Conservation (phyloP, 305 asterid species). For the Fraxinus nigra region DNA sequence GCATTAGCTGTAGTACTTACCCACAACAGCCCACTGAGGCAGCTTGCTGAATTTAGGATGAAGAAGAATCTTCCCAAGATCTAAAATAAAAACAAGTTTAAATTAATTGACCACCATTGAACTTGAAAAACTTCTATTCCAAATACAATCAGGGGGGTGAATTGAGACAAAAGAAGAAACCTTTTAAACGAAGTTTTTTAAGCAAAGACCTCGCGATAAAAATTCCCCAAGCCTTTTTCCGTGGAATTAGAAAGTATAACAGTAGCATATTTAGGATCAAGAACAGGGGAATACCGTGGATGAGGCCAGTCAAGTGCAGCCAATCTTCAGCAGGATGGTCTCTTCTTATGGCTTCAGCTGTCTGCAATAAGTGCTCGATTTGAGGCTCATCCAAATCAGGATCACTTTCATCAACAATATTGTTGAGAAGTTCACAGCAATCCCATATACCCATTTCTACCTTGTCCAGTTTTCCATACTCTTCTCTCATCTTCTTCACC, state of each 20-base stretch:
- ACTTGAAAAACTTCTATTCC: not conserved
- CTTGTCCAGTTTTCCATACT: slow-evolving; percentile 30
- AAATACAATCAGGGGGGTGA: not conserved
- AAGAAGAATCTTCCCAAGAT: slow-evolving; percentile 60
- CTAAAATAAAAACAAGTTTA: slow-evolving; percentile 18
- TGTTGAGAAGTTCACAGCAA: slow-evolving; percentile 56
- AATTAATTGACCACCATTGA: not conserved
- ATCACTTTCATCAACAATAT: slow-evolving; percentile 64
- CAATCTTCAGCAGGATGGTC: slow-evolving; percentile 60
- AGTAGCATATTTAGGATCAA: not conserved
- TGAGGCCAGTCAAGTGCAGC: slow-evolving; percentile 56
- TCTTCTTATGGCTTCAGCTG: slow-evolving; percentile 60
- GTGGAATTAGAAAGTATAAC: not conserved
- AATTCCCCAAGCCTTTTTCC: not conserved
- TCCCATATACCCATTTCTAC: slow-evolving; percentile 66
- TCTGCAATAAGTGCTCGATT: slow-evolving; percentile 54
- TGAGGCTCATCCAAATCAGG: slow-evolving; percentile 66
- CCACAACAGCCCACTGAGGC: slow-evolving; percentile 70
- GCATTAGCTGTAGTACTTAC: slow-evolving; percentile 15
- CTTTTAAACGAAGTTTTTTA: not conserved
- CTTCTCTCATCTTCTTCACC: slow-evolving; percentile 47
- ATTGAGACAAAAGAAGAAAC: not conserved
- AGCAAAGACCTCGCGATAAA: not conserved
- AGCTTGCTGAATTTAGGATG: slow-evolving; percentile 56
- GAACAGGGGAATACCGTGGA: slow-evolving; percentile 37